Conservation (phyloP, 2,329 filamentous ascomycete species). For the Cryoendolithus antarcticus region DNA sequence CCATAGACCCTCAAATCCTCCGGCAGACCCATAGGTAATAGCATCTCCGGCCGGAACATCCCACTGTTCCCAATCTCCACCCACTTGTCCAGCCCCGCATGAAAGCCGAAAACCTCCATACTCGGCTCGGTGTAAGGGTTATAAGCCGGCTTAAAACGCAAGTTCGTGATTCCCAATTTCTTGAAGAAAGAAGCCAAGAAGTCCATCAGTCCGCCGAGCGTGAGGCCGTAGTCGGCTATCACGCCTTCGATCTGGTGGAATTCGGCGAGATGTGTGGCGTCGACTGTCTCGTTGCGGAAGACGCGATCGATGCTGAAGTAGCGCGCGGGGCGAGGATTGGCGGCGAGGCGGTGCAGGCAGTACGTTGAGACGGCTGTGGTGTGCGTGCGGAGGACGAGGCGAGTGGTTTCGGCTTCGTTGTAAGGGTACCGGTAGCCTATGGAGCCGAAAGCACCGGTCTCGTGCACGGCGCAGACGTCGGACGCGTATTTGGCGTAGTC, state of each 20-base stretch:
- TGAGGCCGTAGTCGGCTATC: slow-evolving; percentile 90
- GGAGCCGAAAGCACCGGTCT: slow-evolving; percentile 84
- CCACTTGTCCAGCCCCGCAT: slow-evolving; percentile 77
- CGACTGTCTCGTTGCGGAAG: slow-evolving; percentile 94
- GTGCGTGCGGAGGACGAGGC: slow-evolving; percentile 86
- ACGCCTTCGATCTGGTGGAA: slow-evolving; percentile 99
- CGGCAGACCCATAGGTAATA: slow-evolving; percentile 86
- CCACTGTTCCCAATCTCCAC: slow-evolving; percentile 97
- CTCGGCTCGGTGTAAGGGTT: slow-evolving; percentile 91
- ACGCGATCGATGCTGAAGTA: slow-evolving; percentile 99
- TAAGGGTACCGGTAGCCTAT: slow-evolving; percentile 95
- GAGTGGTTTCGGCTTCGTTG: slow-evolving; percentile 73
- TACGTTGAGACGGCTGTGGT: slow-evolving; percentile 86
- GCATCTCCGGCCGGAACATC: slow-evolving; percentile 98
- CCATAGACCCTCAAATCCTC: slow-evolving; percentile 89
- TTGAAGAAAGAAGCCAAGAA: slow-evolving; percentile 93
- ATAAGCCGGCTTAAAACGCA: slow-evolving; percentile 95
- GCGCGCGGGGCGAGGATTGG: slow-evolving; percentile 71
- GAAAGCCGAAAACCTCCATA: slow-evolving; percentile 97
- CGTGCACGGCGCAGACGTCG: slow-evolving; percentile 74
- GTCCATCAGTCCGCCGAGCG: slow-evolving; percentile 81
- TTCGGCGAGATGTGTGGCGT: slow-evolving; percentile 91
- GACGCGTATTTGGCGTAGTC: slow-evolving; percentile 82
- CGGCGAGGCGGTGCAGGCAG: slow-evolving; percentile 80
- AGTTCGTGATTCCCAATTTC: slow-evolving; percentile 79